Conservation (phyloP, 768 basidiomycete genomes). For the Boletus sp. region DNA sequence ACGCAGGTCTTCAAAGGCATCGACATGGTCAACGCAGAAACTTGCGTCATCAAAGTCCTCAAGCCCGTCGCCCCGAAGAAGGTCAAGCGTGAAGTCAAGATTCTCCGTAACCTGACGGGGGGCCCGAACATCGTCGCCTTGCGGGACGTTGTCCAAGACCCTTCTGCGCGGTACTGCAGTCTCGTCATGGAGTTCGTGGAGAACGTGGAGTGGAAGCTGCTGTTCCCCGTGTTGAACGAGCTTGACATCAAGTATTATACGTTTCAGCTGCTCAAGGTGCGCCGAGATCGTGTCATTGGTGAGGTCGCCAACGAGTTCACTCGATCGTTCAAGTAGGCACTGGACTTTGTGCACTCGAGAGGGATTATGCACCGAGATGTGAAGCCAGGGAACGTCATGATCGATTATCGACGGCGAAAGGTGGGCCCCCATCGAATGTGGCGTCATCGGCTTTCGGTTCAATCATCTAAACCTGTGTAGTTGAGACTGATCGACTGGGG, state of each 20-base stretch:
- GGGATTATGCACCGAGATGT: conserved; percentile 73
- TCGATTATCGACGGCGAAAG: conserved; percentile 60
- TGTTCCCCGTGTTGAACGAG: conserved; percentile 58
- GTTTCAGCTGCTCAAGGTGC: conserved; percentile 58
- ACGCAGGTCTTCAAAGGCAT: conserved; percentile 58
- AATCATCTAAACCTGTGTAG: conserved; percentile 25
- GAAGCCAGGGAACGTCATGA: conserved; percentile 72
- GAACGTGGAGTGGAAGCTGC: conserved; percentile 61
- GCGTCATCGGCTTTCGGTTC: not conserved
- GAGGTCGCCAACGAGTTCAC: not conserved
- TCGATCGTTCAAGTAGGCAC: conserved; percentile 34
- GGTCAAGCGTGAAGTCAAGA: conserved; percentile 74
- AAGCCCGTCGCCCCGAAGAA: conserved; percentile 67
- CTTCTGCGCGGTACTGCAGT: conserved; percentile 57
- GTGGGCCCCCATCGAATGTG: conserved; percentile 34
- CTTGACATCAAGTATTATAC: conserved; percentile 66
- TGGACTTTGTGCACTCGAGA: conserved; percentile 68
- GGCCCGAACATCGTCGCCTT: conserved; percentile 67
- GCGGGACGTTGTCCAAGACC: conserved; percentile 66
- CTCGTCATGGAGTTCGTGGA: conserved; percentile 69
- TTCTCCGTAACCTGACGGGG: conserved; percentile 63
- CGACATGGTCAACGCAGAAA: conserved; percentile 51
- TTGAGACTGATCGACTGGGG: conserved; percentile 72
- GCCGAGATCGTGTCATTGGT: not conserved
- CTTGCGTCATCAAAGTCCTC: conserved; percentile 66